Evolutionary conservation across 2,329 filamentous ascomycete genomes (phyloP), one percentile per base, ranked within the genome.

Genomic region (Colletotrichum orchidophilum): DNA sequence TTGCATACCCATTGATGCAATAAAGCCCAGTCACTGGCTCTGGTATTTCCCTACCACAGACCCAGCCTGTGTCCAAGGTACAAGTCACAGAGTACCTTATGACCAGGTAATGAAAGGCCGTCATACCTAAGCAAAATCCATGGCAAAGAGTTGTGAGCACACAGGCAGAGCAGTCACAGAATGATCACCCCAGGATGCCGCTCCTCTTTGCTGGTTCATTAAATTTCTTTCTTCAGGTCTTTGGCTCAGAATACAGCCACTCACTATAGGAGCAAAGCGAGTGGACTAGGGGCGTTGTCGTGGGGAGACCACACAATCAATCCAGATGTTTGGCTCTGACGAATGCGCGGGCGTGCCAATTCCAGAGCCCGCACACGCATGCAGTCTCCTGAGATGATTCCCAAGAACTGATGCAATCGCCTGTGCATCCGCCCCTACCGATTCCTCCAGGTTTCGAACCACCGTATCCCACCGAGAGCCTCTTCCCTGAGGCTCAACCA

Each of bases 221-320:
- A 71, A 57, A 59, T 53, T 70, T 66, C 31, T 27, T 70, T 65
- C 49, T 70, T 57, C 33, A 39, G 70, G 59, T 52, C 54, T 57
- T 70, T 64, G 59, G 60, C 60, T 72, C 70, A 70, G 55, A 70
- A 57, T 72, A 72, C 66, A 72, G 54, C 66, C 70, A 72, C 70
- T 70, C 66, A 64, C 70, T 65, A 26, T 24, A 59, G 26, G 46
- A 58, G 21, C 58, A 59, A 63, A 65, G 70, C 66, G 46, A 72
- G 70, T 70, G 70, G 70, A 61, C 50, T 33, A 60, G 35, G 39
- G 52, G 11, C n/a, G 18, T 46, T 46, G 39, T 18, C 9, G 39
- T 49, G n/a, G 68, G 58, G 64, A 63, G 68, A 59, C 68, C 39
- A 57, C 68, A 62, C 52, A 15, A 29, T 49, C 64, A 46, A 46